A percentile compares a stretch with the other conserved stretches of the same genome.
Evolutionary conservation across 768 basidiomycete genomes (phyloP).

Genomic region (Phlebiopsis gigantea): DNA sequence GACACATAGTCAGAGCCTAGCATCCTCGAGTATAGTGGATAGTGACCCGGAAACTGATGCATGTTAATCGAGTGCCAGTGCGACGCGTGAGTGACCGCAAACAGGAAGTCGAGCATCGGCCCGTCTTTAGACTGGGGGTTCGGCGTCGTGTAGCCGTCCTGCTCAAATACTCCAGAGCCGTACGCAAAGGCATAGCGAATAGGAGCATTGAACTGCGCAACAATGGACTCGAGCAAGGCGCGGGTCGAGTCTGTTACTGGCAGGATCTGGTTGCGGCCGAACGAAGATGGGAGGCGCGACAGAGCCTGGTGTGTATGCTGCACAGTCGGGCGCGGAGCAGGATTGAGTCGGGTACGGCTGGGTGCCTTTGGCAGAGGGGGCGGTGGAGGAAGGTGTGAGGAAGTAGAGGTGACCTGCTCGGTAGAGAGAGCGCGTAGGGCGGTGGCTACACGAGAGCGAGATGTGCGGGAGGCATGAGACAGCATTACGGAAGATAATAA

Average conservation of each 20-base stretch:
- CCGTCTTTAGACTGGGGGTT: conserved; percentile 26
- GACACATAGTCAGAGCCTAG: conserved; percentile 83
- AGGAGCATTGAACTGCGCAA: conserved; percentile 79
- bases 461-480: conserved; percentile 9
- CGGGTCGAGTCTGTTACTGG: conserved; percentile 76
- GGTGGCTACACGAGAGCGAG: conserved; percentile 3
- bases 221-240: conserved; percentile 74
- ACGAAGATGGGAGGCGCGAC: conserved; percentile 58
- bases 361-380: conserved; percentile 28
- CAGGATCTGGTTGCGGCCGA: conserved; percentile 79
- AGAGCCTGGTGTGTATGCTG: conserved; percentile 29
- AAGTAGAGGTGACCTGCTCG: conserved; percentile 20
- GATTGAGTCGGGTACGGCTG: conserved; percentile 33
- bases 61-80: conserved; percentile 98
- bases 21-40: conserved; percentile 81
- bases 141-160: conserved; percentile 63
- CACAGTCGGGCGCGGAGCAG: conserved; percentile 34
- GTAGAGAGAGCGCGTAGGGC: conserved; percentile 24
- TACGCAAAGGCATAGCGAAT: conserved; percentile 98
- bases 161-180: conserved; percentile 93
- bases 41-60: conserved; percentile 87
- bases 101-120: conserved; percentile 95
- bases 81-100: conserved; percentile 88
- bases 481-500: conserved; percentile 11
- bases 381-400: conserved; percentile 26